Evolutionary conservation across 2,329 filamentous ascomycete species (phyloP).

Genomic region (Aspergillus spinulosporus): DNA sequence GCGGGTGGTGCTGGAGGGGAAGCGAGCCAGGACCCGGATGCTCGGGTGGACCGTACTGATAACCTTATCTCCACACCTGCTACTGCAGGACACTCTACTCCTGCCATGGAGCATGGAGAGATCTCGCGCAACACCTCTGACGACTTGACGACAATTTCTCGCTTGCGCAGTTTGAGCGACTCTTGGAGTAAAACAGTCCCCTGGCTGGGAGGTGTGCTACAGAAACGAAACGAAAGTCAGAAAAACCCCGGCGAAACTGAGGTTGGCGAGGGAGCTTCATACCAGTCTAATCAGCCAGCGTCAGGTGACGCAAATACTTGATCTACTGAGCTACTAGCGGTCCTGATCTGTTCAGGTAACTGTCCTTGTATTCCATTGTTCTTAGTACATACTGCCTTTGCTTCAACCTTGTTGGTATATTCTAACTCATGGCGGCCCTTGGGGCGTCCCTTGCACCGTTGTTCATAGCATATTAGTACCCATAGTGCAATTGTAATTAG

Average conservation of each 20-base stretch:
- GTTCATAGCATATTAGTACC: conserved; percentile 7
- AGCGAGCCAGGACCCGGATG: conserved; percentile 21
- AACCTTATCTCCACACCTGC: conserved; percentile 22
- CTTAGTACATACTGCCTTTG: conserved; percentile 11
- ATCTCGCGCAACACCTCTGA: conserved; percentile 17
- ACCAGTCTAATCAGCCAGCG: not conserved
- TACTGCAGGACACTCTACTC: conserved; percentile 26
- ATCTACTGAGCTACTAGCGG: not conserved
- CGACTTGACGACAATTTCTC: conserved; percentile 23
- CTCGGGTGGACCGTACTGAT: conserved; percentile 31
- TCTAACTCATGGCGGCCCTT: conserved; percentile 3
- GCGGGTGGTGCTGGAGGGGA: conserved; percentile 22
- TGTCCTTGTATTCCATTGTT: not conserved
- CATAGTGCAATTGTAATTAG: conserved; percentile 13
- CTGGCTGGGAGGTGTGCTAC: conserved; percentile 38
- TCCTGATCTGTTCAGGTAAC: not conserved
- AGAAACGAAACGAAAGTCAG: conserved; percentile 19
- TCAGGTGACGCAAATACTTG: not conserved
- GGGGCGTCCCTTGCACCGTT: conserved; percentile 2
- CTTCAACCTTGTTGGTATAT: conserved; percentile 1
- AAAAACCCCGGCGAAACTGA: conserved; percentile 1
- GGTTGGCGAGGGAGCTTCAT: not conserved
- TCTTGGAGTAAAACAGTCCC: conserved; percentile 38
- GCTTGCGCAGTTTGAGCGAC: conserved; percentile 41
- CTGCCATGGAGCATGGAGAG: conserved; percentile 23